Evolutionary conservation across 2,329 filamentous ascomycete genomes (phyloP), one percentile per base, ranked within the genome.

Genomic region (Eurotiales sp.): DNA sequence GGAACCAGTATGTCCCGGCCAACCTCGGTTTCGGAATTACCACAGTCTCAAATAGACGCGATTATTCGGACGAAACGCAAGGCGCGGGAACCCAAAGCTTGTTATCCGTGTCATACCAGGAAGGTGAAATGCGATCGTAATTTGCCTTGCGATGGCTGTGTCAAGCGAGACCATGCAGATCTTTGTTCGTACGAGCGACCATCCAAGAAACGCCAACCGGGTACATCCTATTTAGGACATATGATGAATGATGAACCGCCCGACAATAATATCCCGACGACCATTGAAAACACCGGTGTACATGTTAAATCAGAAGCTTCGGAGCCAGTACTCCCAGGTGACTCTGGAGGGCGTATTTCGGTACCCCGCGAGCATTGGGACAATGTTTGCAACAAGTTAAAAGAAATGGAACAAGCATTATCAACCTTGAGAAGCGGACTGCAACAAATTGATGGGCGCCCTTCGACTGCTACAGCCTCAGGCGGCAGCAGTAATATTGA

Each of bases 51-150:
- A 42, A 64, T 70, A 15, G 67, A 70, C 54, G 67, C 67, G 17
- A 69, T 70, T 41, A 69, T 70, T 45, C 60, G 66, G 39, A 68
- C 66, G 39, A 69, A 69, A 54, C 60, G 67, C 37, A 70, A 70
- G 54, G 67, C 73, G 43, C 68, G 73, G 44, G 73, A 76, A 54
- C 73, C 73, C 8, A 69, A 76, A 62, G 72, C 72, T 41, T 74
- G 72, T 56, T 74, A 74, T 53, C 71, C 72, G 11, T 74, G 72
- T 51, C 72, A 74, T 57, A 69, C 70, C 46, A 68, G 72, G n/a
- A 74, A 74, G 53, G 73, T 76, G 36, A 76, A 76, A 63, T 76
- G 73, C 59, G 73, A 76, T 58, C 71, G 73, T 36, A 75, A 76
- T 44, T 60, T 76, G 8, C 73, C 73, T 3, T 76, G 73, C 59